A percentile compares a stretch with the other conserved stretches of the same genome.
Conservation (phyloP, 768 basidiomycete species). For the Leucogyrophana mollusca region DNA sequence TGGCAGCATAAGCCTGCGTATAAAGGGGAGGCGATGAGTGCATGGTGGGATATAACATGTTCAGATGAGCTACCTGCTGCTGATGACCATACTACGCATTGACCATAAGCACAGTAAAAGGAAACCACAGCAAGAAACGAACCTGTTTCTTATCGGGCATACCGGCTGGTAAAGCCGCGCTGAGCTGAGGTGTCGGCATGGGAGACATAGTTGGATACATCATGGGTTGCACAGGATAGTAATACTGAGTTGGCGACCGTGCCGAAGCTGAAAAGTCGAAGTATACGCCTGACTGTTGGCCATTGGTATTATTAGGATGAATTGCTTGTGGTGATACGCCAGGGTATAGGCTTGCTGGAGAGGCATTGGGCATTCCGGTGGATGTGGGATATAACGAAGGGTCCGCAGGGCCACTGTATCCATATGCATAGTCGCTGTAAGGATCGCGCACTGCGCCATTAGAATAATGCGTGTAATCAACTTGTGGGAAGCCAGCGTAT, state of each 20-base stretch:
- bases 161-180: slow-evolving; percentile 36
- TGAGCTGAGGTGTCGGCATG: slow-evolving; percentile 49
- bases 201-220: slow-evolving; percentile 58
- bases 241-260: slow-evolving; percentile 58
- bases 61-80: slow-evolving; percentile 44
- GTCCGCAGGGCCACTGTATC: slow-evolving; percentile 50
- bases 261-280: slow-evolving; percentile 54
- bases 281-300: slow-evolving; percentile 53
- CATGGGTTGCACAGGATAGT: slow-evolving; percentile 57
- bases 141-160: slow-evolving; percentile 64
- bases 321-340: slow-evolving; percentile 39
- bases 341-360: slow-evolving; percentile 50
- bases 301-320: slow-evolving; percentile 40
- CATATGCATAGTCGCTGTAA: slow-evolving; percentile 57
- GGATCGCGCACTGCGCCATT: slow-evolving; percentile 48
- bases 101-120: slow-evolving; percentile 10
- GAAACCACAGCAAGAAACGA: slow-evolving; percentile 12
- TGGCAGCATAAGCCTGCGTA: slow-evolving; percentile 40
- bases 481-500: slow-evolving; percentile 50
- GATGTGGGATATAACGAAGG: slow-evolving; percentile 49
- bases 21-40: slow-evolving; percentile 44
- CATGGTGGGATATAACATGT: slow-evolving; percentile 40
- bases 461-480: slow-evolving; percentile 63
- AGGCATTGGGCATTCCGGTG: slow-evolving; percentile 41
- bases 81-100: slow-evolving; percentile 40